Base-by-base conservation (phyloP, 2,329 filamentous ascomycete genomes). In the Alternaria arborescens region DNA sequence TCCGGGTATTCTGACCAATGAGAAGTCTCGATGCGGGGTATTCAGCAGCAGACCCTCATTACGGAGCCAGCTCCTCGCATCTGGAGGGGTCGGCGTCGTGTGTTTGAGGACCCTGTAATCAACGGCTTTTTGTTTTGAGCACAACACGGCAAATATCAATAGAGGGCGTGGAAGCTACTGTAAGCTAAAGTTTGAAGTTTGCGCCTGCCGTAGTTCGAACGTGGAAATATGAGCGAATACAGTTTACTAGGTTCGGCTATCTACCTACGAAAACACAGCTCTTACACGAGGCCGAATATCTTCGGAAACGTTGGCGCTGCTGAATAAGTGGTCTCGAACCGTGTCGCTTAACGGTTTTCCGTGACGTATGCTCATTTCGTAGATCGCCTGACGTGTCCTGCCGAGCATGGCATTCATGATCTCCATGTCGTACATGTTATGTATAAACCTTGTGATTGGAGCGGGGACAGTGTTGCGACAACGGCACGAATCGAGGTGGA, bases 191-290 rank as follows among this genome's bases (percentile, higher is more conserved):
- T 56, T 32, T 50, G 44, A 11, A 20, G 26, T 40, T 47, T 46
- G 18, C 40, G 36, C 41, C 28, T 60, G 40, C 52, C 38, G 52
- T 56, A 56, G 58, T 52, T 55, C 58, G 14, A 60, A 57, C 53
- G 46, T 44, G 58, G 46, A 57, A 52, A 46, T 56, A 14, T 11
- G 28, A 55, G 52, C 38, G 44, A 59, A 18, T 20, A n/a, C n/a
- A 46, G 10, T 22, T 30, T 43, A 28, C 56, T 55, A 28, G 24
- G 24, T 41, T 40, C 42, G 34, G n/a, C 42, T 30, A 44, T 42
- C 41, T 11, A 18, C 28, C 47, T 46, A 24, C 26, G 24, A 22
- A 20, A 42, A 36, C 24, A 55, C 36, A 28, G 30, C 28, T 47
- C 50, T 54, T 32, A 8, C 26, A 41, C 10, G 28, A 30, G 46